A percentile compares a stretch with the other conserved stretches of the same genome.
Conservation (phyloP, 2,329 filamentous ascomycete genomes). For the Annulohypoxylon truncatum region DNA sequence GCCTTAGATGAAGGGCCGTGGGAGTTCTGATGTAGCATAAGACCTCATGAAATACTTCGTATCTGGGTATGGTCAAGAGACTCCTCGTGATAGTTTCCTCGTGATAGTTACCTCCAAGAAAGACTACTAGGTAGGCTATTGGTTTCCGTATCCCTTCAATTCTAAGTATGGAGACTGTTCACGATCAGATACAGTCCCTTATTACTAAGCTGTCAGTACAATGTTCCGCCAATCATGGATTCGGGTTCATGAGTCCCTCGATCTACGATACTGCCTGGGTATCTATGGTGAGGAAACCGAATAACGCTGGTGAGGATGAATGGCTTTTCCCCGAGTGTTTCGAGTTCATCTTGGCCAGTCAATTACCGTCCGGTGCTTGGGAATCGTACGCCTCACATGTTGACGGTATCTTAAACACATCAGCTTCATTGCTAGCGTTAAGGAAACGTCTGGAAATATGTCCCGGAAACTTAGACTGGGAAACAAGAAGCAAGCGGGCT, state of each 20-base stretch:
- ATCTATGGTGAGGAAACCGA: constrained; percentile 43
- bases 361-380: constrained; percentile 45
- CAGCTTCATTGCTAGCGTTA: constrained; percentile 48
- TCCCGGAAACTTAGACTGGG: background rate
- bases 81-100: too few species aligned
- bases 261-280: constrained; percentile 53
- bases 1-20: too few species aligned
- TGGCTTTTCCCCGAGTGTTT: constrained; percentile 51
- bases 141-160: too few species aligned
- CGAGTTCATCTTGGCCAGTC: constrained; percentile 42
- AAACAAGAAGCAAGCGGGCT: background rate
- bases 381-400: constrained; percentile 38
- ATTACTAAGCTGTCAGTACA: background rate
- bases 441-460: constrained; percentile 31
- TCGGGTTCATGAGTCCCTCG: constrained; percentile 32
- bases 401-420: constrained; percentile 51
- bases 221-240: background rate
- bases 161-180: too few species aligned
- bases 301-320: background rate
- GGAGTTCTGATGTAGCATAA: too few species aligned
- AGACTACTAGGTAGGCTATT: too few species aligned
- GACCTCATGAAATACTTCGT: too few species aligned
- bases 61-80: too few species aligned
- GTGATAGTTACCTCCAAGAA: too few species aligned
- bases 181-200: too few species aligned